These are phyloP conservation scores for Epichloe coenophiala DNA, from an alignment of 2,329 filamentous ascomycete species.

Conservation along the genomic window DNA sequence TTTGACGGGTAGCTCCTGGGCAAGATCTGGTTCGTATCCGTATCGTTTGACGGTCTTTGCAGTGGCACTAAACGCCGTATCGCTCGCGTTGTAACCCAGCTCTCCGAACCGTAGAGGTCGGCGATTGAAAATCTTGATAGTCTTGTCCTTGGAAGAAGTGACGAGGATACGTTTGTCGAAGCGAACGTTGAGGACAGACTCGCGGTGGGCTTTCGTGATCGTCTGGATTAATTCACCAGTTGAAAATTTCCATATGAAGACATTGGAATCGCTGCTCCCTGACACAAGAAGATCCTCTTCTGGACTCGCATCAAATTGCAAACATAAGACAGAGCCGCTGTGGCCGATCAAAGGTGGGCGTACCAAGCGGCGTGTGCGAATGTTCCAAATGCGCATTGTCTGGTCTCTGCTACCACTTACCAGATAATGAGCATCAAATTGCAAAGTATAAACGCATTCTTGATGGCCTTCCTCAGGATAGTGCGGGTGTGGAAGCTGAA, in stretches of 20 bases:
- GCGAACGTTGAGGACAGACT: constrained; percentile 85
- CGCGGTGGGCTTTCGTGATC: constrained; percentile 63
- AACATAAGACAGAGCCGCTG: constrained; percentile 73
- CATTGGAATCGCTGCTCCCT: constrained; percentile 80
- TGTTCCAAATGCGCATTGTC: constrained; percentile 79
- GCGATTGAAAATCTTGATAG: constrained; percentile 93
- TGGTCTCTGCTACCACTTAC: constrained; percentile 89
- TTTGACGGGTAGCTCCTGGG: constrained; percentile 34
- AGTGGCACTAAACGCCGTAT: constrained; percentile 35
- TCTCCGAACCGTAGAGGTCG: constrained; percentile 49
- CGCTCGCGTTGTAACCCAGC: constrained; percentile 33
- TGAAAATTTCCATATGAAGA: constrained; percentile 89
- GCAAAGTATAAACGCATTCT: constrained; percentile 91
- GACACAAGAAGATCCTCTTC: constrained; percentile 89
- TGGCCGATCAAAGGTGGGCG: constrained; percentile 65
- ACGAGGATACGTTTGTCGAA: constrained; percentile 88
- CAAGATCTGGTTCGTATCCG: constrained; percentile 35
- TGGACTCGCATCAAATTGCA: constrained; percentile 85
- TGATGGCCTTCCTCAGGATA: constrained; percentile 70
- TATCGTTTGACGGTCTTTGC: constrained; percentile 38
- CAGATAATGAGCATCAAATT: constrained; percentile 72
- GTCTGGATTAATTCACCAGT: constrained; percentile 73
- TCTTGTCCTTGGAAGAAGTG: constrained; percentile 94
- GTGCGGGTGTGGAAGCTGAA: constrained; percentile 77
- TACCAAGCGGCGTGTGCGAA: constrained; percentile 67